These are phyloP conservation scores for Penicillium nucicola DNA, from an alignment of 495 filamentous ascomycete genomes.

Conservation along the genomic window DNA sequence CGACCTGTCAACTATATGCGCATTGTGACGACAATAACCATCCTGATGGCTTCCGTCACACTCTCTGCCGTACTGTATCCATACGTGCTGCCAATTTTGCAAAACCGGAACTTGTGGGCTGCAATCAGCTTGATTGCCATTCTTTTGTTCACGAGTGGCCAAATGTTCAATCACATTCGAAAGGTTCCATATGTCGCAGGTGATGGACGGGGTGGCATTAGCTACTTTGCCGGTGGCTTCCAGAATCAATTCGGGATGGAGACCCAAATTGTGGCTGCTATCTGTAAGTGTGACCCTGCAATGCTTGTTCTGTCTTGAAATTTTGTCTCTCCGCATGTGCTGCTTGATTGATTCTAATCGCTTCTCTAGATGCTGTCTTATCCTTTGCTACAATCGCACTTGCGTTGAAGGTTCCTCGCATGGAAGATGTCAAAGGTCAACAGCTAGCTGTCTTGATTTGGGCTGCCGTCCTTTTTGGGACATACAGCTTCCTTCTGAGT, in stretches of 20 bases:
- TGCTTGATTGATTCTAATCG: slow-evolving; percentile 7
- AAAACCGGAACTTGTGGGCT: slow-evolving; percentile 92
- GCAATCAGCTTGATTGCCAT: slow-evolving; percentile 85
- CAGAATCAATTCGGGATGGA: slow-evolving; percentile 94
- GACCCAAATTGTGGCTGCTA: slow-evolving; percentile 91
- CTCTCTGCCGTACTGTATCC: slow-evolving; percentile 73
- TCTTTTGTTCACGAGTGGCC: slow-evolving; percentile 90
- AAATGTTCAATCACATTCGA: slow-evolving; percentile 99
- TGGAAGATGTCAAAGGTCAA: slow-evolving; percentile 72
- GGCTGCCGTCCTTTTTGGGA: slow-evolving; percentile 71
- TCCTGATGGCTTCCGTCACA: slow-evolving; percentile 63
- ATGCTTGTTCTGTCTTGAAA: neutral
- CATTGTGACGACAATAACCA: slow-evolving; percentile 63
- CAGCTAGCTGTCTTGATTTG: slow-evolving; percentile 80
- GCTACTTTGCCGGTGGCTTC: slow-evolving; percentile 91
- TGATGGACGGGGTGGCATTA: slow-evolving; percentile 80
- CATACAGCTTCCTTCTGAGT: slow-evolving; percentile 92
- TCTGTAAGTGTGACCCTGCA: slow-evolving; percentile 67
- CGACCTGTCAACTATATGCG: slow-evolving; percentile 86
- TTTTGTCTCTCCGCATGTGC: neutral
- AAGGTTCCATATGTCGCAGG: slow-evolving; percentile 93
- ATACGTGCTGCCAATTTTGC: slow-evolving; percentile 79
- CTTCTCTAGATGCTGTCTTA: slow-evolving; percentile 74
- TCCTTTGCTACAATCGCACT: slow-evolving; percentile 87
- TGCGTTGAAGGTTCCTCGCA: slow-evolving; percentile 86